These are phyloP conservation scores for Davidsoniella neocaledoniae DNA, from an alignment of 2,329 filamentous ascomycete species.

Conservation along the genomic window DNA sequence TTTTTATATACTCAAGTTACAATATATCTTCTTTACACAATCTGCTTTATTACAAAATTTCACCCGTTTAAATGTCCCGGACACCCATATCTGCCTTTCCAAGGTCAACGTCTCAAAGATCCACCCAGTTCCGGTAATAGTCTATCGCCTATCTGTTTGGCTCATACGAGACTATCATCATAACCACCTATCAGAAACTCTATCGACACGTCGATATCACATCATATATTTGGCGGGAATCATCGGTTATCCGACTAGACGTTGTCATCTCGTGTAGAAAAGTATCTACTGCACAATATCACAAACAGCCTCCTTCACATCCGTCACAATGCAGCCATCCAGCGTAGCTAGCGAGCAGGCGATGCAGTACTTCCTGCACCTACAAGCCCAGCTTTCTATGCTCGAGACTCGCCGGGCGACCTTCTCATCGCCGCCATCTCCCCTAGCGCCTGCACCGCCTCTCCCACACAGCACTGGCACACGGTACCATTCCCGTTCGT, in stretches of 20 bases:
- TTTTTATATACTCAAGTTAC: too few species aligned
- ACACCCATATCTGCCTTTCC: background rate
- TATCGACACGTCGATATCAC: background rate
- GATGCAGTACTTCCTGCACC: slow-evolving; percentile 36
- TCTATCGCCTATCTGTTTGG: background rate
- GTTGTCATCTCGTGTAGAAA: too few species aligned
- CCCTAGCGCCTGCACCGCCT: background rate
- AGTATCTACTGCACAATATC: too few species aligned
- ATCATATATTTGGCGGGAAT: background rate
- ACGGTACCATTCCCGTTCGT: background rate
- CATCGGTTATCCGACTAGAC: too few species aligned
- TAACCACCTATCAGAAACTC: background rate
- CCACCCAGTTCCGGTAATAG: background rate
- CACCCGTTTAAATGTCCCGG: slow-evolving; percentile 6
- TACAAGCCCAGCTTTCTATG: slow-evolving; percentile 37
- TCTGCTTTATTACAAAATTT: too few species aligned
- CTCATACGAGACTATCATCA: background rate
- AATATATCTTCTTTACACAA: too few species aligned
- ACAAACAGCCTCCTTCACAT: background rate
- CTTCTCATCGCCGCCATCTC: background rate
- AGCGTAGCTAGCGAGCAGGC: slow-evolving; percentile 25
- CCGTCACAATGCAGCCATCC: slow-evolving; percentile 4
- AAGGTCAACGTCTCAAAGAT: background rate
- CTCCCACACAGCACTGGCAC: slow-evolving; percentile 22
- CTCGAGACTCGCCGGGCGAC: slow-evolving; percentile 12